Conservation (phyloP, 2,329 filamentous ascomycete species). For the Fusarium ambrosium region DNA sequence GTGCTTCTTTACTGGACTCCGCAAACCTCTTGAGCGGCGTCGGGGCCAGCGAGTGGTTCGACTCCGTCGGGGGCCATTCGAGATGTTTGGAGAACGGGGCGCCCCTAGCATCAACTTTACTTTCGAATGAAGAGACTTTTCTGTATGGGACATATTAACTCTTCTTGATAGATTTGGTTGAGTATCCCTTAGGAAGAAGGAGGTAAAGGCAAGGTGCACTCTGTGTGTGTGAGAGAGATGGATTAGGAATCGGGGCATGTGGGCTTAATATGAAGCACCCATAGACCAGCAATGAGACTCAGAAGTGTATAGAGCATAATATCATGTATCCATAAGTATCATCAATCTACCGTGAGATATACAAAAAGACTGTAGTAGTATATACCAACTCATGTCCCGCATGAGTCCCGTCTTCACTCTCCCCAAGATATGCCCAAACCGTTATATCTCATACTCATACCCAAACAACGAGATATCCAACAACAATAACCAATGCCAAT, state of each 20-base stretch:
- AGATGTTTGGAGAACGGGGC: not conserved
- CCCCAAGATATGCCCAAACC: not conserved
- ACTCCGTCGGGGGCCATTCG: not conserved
- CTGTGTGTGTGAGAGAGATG: not conserved
- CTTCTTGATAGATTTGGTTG: not conserved
- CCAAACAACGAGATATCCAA: conserved; percentile 32
- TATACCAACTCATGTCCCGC: conserved; percentile 26
- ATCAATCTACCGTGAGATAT: conserved; percentile 11
- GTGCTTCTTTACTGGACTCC: not conserved
- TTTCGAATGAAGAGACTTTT: not conserved
- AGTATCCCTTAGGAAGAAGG: not conserved
- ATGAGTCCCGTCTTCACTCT: conserved; percentile 6
- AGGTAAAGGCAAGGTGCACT: not conserved
- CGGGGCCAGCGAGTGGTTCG: not conserved
- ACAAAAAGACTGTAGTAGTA: conserved; percentile 10
- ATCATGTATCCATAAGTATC: conserved; percentile 8
- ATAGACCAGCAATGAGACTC: not conserved
- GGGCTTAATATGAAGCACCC: not conserved
- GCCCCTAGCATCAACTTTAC: not conserved
- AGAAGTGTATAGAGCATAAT: not conserved
- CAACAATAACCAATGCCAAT: conserved; percentile 28
- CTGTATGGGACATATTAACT: not conserved
- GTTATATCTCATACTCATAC: not conserved
- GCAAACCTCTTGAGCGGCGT: not conserved
- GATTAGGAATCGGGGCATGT: not conserved